phyloP scores from a whole-genome alignment of 345 rosid genomes.

The Aethionema arabicum region DNA sequence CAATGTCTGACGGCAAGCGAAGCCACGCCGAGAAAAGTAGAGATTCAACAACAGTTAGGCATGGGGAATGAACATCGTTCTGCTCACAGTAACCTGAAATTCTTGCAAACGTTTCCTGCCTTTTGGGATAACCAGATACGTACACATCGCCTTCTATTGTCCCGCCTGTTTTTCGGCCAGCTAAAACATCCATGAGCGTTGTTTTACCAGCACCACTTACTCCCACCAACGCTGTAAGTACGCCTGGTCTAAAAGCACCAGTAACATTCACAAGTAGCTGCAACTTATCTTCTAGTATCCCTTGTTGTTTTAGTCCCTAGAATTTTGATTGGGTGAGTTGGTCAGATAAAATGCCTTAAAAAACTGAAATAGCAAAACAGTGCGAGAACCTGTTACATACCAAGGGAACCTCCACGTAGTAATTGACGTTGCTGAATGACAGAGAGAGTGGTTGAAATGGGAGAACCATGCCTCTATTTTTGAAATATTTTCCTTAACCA shows the following conservation, averaged over 20 bases:
- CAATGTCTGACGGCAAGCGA: conserved; percentile 76
- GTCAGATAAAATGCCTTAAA: conserved; percentile 18
- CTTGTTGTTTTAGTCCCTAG: conserved; percentile 94
- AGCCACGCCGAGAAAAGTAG: conserved; percentile 96
- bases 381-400: conserved; percentile 44
- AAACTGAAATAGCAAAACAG: conserved; percentile 4
- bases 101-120: conserved; percentile 94
- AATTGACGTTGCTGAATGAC: conserved; percentile 84
- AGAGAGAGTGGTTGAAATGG: conserved; percentile 95
- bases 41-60: conserved; percentile 86
- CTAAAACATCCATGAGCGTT: conserved; percentile 98
- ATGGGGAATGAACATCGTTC: conserved; percentile 95
- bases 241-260: conserved; percentile 91
- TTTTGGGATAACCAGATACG: conserved; percentile 88
- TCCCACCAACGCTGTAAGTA: conserved; percentile 95
- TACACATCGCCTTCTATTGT: conserved; percentile 74
- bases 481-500: conserved; percentile 76
- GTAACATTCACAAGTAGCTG: conserved; percentile 87
- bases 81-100: conserved; percentile 98
- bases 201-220: conserved; percentile 99
- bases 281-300: conserved; percentile 73
- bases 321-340: conserved; percentile 26
- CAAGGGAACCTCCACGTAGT: conserved; percentile 86
- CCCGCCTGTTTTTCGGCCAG: conserved; percentile 98
- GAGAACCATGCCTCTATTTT: conserved; percentile 96